These are phyloP conservation scores for Ophiosphaerella korrae DNA, from an alignment of 2,329 filamentous ascomycete species.

Conservation along the genomic window DNA sequence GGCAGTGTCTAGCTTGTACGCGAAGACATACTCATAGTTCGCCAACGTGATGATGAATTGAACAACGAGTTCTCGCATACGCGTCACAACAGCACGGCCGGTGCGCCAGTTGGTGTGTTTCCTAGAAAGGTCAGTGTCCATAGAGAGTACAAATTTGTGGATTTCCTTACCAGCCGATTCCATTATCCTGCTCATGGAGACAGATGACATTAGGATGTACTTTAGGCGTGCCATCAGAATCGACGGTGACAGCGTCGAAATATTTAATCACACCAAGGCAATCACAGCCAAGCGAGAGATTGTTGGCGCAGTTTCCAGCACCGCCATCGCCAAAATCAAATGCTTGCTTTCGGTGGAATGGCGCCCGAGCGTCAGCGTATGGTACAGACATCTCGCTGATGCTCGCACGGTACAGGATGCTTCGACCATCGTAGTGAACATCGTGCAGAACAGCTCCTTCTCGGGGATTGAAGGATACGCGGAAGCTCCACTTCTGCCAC, in stretches of 20 bases:
- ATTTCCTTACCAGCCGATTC: conserved; percentile 55
- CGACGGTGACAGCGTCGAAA: conserved; percentile 62
- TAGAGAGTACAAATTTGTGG: neutral
- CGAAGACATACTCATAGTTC: conserved; percentile 74
- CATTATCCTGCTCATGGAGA: conserved; percentile 71
- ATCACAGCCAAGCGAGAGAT: conserved; percentile 70
- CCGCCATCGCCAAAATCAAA: conserved; percentile 76
- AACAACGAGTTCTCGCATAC: conserved; percentile 66
- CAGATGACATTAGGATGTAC: conserved; percentile 66
- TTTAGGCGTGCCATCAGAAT: conserved; percentile 60
- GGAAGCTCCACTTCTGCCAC: conserved; percentile 55
- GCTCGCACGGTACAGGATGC: conserved; percentile 69
- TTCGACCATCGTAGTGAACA: conserved; percentile 68
- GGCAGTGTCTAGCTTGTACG: conserved; percentile 67
- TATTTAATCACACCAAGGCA: conserved; percentile 72
- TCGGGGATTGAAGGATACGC: conserved; percentile 47
- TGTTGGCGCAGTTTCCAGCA: conserved; percentile 70
- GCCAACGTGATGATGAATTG: conserved; percentile 72
- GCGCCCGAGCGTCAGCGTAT: conserved; percentile 67
- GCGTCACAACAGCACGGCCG: conserved; percentile 64
- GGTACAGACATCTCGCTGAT: conserved; percentile 72
- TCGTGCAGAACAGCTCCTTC: conserved; percentile 75
- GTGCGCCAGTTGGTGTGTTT: conserved; percentile 74
- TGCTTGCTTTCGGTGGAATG: conserved; percentile 71
- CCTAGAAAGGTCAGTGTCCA: conserved; percentile 43